These are phyloP conservation scores for Pulveroboletus sp. DNA, from an alignment of 768 basidiomycete genomes.

Conservation along the genomic window DNA sequence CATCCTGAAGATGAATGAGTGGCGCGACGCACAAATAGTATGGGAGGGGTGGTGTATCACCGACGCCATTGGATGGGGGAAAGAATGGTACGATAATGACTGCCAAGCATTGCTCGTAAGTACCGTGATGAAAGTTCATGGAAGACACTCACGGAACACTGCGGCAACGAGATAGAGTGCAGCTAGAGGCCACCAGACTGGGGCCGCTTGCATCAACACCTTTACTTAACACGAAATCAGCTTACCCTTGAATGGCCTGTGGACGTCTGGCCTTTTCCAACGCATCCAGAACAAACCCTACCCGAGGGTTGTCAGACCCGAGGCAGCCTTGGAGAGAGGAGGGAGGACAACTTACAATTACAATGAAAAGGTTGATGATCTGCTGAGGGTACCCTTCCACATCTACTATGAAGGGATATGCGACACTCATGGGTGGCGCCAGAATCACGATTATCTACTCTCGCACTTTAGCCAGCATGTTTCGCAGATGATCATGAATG, in stretches of 20 bases:
- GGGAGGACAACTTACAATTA: constrained; percentile 37
- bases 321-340: too few species aligned
- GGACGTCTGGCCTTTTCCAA: constrained; percentile 43
- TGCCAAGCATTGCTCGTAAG: constrained; percentile 5
- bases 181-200: constrained; percentile 54
- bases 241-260: constrained; percentile 50
- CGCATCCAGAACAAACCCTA: constrained; percentile 57
- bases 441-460: constrained; percentile 49
- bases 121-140: background rate
- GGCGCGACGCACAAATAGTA: constrained; percentile 39
- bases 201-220: constrained; percentile 1
- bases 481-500: background rate
- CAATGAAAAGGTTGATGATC: constrained; percentile 53
- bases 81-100: constrained; percentile 57
- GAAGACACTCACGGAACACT: constrained; percentile 40
- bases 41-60: constrained; percentile 56
- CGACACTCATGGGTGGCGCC: constrained; percentile 47
- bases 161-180: constrained; percentile 51
- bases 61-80: constrained; percentile 47
- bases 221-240: background rate
- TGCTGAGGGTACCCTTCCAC: constrained; percentile 46
- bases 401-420: constrained; percentile 59
- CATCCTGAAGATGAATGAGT: constrained; percentile 25
- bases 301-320: background rate
- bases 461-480: background rate